Percentiles rank a stretch among this genome's conserved stretches.
These are phyloP conservation scores for Dendrobium huoshanense DNA, from an alignment of 106 monocot genomes.

Conservation along the genomic window DNA sequence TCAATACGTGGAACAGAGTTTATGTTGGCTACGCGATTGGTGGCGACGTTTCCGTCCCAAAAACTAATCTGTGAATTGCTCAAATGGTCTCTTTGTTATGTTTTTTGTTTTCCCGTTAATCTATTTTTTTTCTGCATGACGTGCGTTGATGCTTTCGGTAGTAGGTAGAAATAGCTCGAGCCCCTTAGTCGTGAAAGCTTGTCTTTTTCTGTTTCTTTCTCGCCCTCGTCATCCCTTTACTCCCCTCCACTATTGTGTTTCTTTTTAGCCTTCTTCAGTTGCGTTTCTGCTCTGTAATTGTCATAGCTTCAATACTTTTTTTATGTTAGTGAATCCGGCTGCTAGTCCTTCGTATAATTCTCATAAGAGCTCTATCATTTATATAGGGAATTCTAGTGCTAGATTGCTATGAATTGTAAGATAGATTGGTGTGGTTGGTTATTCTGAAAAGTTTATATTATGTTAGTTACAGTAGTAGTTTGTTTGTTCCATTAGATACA, in stretches of 20 bases:
- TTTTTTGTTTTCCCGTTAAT: neutral
- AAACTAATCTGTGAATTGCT: neutral
- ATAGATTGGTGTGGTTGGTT: neutral
- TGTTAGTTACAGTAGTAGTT: neutral
- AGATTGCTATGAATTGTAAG: neutral
- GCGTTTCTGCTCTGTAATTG: neutral
- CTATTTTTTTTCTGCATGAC: neutral
- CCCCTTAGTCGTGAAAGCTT: no score
- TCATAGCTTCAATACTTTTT: neutral
- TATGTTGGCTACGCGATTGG: neutral
- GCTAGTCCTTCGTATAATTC: no score
- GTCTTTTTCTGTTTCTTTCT: neutral
- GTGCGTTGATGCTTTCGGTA: neutral
- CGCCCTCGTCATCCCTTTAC: neutral
- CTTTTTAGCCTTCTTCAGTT: no score
- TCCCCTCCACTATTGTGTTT: neutral
- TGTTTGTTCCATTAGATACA: neutral
- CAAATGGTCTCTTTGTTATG: neutral
- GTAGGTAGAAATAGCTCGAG: neutral
- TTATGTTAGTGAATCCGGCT: neutral
- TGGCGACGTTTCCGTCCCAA: neutral
- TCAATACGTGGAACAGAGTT: neutral
- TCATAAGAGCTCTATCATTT: no score
- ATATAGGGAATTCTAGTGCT: no score
- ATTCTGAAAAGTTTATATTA: neutral